A percentile compares a stretch with the other conserved stretches of the same genome.
Conservation (phyloP, 805 yeast species). For the Pichia occidentalis region DNA sequence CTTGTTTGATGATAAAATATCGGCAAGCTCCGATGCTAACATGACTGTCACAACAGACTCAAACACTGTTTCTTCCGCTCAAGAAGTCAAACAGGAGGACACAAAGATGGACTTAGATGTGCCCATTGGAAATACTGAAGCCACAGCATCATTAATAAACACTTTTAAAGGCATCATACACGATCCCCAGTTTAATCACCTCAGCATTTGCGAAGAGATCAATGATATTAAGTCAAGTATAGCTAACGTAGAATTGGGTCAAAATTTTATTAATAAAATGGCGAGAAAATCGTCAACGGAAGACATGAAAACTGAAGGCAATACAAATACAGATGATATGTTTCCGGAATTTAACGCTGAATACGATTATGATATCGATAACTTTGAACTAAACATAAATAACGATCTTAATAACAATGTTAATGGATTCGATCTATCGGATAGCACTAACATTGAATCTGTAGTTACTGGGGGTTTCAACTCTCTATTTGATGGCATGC, state of each 20-base stretch:
- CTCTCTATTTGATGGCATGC: background rate
- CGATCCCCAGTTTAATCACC: background rate
- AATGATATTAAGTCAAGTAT: slow-evolving; percentile 8
- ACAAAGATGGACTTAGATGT: background rate
- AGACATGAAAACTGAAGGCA: slow-evolving; percentile 4
- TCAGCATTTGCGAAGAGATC: slow-evolving; percentile 9
- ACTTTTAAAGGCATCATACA: background rate
- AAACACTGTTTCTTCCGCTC: no score
- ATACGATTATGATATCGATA: slow-evolving; percentile 10
- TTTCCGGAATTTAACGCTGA: slow-evolving; percentile 7
- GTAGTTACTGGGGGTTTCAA: slow-evolving; percentile 16
- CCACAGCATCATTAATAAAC: background rate
- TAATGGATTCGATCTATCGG: slow-evolving; percentile 3
- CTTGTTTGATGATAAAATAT: slow-evolving; percentile 54
- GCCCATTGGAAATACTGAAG: background rate
- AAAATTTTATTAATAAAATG: slow-evolving; percentile 4
- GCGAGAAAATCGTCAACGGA: slow-evolving; percentile 6
- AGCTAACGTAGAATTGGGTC: slow-evolving; percentile 6
- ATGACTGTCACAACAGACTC: no score
- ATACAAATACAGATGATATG: background rate
- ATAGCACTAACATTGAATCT: background rate
- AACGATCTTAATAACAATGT: background rate
- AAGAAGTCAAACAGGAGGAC: background rate
- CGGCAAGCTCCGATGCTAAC: slow-evolving; percentile 2
- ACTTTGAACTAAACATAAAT: slow-evolving; percentile 7